These are phyloP conservation scores for Spathaspora arborariae DNA, from an alignment of 805 yeast genomes.

Conservation along the genomic window DNA sequence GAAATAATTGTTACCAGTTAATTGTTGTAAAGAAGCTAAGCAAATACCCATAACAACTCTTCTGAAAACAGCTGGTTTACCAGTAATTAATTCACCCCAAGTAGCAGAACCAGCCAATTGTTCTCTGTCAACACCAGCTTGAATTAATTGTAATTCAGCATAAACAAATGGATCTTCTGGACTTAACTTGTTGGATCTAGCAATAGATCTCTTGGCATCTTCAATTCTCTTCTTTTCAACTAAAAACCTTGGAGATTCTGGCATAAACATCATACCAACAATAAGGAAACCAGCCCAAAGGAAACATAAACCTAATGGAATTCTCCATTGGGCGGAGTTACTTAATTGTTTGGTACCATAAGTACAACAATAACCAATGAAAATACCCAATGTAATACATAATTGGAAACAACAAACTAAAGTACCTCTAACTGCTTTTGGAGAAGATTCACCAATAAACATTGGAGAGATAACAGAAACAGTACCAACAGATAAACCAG, in stretches of 20 bases:
- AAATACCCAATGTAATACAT: conserved; percentile 67
- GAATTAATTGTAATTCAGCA: conserved; percentile 50
- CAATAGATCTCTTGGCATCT: conserved; percentile 53
- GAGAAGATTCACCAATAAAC: conserved; percentile 67
- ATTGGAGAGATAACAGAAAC: conserved; percentile 66
- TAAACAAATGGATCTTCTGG: conserved; percentile 52
- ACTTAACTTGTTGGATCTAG: conserved; percentile 53
- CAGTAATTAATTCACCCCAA: conserved; percentile 61
- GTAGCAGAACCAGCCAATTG: conserved; percentile 58
- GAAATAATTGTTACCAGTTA: conserved; percentile 60
- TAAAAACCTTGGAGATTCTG: conserved; percentile 68
- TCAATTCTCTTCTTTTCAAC: conserved; percentile 46
- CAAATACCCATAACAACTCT: conserved; percentile 56
- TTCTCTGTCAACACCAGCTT: conserved; percentile 62
- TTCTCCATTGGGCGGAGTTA: conserved; percentile 62
- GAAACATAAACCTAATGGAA: conserved; percentile 56
- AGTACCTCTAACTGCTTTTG: conserved; percentile 68
- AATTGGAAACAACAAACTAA: conserved; percentile 68
- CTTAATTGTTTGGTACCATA: conserved; percentile 52
- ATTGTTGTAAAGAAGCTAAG: conserved; percentile 58
- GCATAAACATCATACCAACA: conserved; percentile 53
- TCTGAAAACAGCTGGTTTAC: conserved; percentile 57
- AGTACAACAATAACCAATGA: conserved; percentile 64
- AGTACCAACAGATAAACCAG: conserved; percentile 73
- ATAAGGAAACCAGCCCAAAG: conserved; percentile 51